Evolutionary conservation across 83 land plant species (phyloP).

Genomic region (Picea abies): DNA sequence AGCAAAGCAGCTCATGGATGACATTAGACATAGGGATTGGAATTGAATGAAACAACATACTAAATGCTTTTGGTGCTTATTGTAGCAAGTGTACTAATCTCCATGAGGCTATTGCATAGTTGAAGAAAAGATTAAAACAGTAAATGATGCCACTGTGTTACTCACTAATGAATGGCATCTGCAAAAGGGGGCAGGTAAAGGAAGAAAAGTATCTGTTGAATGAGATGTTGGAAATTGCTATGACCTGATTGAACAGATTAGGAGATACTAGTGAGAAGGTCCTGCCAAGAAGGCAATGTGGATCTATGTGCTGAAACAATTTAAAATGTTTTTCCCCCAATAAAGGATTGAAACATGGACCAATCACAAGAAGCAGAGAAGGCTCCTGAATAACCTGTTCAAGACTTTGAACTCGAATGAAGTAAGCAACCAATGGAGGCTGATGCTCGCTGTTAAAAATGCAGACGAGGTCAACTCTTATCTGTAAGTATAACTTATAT

Average conservation of each 20-base stretch:
- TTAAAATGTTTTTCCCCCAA: background rate
- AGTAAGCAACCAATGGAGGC: background rate
- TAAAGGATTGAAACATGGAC: background rate
- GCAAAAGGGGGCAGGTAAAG: no score
- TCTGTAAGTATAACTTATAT: background rate
- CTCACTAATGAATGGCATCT: no score
- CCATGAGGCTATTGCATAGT: no score
- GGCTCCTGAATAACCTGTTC: background rate
- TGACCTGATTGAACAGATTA: slow-evolving; percentile 37
- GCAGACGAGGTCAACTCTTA: background rate
- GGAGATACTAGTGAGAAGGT: slow-evolving; percentile 25
- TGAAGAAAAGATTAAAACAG: no score
- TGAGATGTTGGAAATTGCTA: slow-evolving; percentile 42
- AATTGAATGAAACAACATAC: no score
- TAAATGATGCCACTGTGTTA: no score
- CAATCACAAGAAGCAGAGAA: background rate
- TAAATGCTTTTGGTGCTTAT: no score
- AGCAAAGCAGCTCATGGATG: no score
- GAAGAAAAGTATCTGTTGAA: background rate
- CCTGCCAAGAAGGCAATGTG: slow-evolving; percentile 11
- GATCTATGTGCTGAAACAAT: slow-evolving; percentile 23
- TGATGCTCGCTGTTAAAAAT: background rate
- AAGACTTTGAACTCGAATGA: background rate
- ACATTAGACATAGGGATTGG: no score
- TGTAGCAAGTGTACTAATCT: no score